phyloP scores from a whole-genome alignment of 768 basidiomycete species.

The Termitomyces heimii region DNA sequence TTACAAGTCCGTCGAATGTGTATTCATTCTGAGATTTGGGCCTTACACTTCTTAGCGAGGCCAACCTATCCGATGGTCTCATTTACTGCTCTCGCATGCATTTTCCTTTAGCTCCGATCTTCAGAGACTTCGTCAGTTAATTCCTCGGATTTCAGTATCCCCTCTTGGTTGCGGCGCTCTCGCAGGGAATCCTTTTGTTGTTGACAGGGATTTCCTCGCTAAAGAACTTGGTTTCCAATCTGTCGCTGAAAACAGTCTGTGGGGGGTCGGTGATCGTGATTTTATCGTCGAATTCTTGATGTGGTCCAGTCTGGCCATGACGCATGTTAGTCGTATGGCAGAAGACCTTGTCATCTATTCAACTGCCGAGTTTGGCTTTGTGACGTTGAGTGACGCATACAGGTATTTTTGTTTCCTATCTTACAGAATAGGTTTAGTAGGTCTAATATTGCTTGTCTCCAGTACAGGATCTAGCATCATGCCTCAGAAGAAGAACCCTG shows the following conservation, averaged over 20 bases:
- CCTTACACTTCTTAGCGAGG: slow-evolving; percentile 56
- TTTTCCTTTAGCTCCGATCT: slow-evolving; percentile 91
- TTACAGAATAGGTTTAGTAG: background rate
- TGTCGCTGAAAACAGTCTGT: slow-evolving; percentile 93
- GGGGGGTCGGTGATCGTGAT: slow-evolving; percentile 95
- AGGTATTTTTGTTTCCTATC: slow-evolving; percentile 43
- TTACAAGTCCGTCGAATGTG: slow-evolving; percentile 60
- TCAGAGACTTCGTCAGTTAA: slow-evolving; percentile 74
- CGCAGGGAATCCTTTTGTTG: slow-evolving; percentile 92
- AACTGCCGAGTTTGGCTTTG: slow-evolving; percentile 94
- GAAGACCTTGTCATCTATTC: slow-evolving; percentile 98
- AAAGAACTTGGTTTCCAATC: slow-evolving; percentile 85
- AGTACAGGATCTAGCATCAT: slow-evolving; percentile 99
- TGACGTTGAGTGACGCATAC: slow-evolving; percentile 95
- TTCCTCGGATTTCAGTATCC: slow-evolving; percentile 87
- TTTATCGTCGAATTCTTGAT: slow-evolving; percentile 97
- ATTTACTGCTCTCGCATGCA: slow-evolving; percentile 91
- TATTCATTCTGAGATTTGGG: background rate
- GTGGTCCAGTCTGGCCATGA: slow-evolving; percentile 92
- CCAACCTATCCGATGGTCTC: slow-evolving; percentile 98
- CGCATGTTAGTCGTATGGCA: slow-evolving; percentile 89
- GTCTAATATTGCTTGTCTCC: background rate
- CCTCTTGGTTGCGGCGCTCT: slow-evolving; percentile 93
- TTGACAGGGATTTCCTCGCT: slow-evolving; percentile 91
- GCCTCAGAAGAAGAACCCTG: slow-evolving; percentile 99